Evolutionary conservation across 2,329 filamentous ascomycete genomes (phyloP).

Genomic region (Saccharata proteae): DNA sequence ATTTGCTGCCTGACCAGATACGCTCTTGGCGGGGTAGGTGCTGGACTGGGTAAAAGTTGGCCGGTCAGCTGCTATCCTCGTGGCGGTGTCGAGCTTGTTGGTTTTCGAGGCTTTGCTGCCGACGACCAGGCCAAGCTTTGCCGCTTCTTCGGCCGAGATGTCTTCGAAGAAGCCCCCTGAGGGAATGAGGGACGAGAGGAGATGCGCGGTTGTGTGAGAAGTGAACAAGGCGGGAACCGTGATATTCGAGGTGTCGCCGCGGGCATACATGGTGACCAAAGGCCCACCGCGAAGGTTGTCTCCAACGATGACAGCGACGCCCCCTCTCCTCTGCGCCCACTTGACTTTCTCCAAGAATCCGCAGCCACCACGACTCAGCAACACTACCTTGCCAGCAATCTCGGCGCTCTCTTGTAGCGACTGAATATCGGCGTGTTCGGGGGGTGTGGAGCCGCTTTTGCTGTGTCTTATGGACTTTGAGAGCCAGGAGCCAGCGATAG

Average conservation of each 20-base stretch:
- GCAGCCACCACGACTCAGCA: slow-evolving; percentile 85
- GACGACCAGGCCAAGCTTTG: slow-evolving; percentile 11
- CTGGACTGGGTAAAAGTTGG: slow-evolving; percentile 18
- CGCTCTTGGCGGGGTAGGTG: slow-evolving; percentile 19
- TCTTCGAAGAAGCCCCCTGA: slow-evolving; percentile 49
- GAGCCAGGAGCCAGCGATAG: slow-evolving; percentile 30
- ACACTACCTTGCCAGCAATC: slow-evolving; percentile 82
- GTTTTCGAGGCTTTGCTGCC: slow-evolving; percentile 15
- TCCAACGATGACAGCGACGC: slow-evolving; percentile 80
- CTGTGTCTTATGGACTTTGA: slow-evolving; percentile 18
- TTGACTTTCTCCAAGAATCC: slow-evolving; percentile 95
- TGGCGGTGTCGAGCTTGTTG: slow-evolving; percentile 12
- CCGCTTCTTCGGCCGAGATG: slow-evolving; percentile 46
- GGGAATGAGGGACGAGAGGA: slow-evolving; percentile 78
- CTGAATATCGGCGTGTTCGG: slow-evolving; percentile 72
- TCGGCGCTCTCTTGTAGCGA: slow-evolving; percentile 84
- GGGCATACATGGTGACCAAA: slow-evolving; percentile 95
- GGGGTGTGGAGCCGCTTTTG: slow-evolving; percentile 12
- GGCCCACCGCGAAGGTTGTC: slow-evolving; percentile 83
- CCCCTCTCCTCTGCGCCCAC: slow-evolving; percentile 88
- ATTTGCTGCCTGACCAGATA: slow-evolving; percentile 2
- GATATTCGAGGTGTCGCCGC: slow-evolving; percentile 87
- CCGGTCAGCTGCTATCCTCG: slow-evolving; percentile 8
- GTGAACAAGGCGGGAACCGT: slow-evolving; percentile 93
- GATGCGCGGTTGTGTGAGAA: slow-evolving; percentile 83